Percentiles rank a stretch among this genome's conserved stretches.
These are phyloP conservation scores for Suillus bovinus DNA, from an alignment of 768 basidiomycete genomes.

Conservation along the genomic window DNA sequence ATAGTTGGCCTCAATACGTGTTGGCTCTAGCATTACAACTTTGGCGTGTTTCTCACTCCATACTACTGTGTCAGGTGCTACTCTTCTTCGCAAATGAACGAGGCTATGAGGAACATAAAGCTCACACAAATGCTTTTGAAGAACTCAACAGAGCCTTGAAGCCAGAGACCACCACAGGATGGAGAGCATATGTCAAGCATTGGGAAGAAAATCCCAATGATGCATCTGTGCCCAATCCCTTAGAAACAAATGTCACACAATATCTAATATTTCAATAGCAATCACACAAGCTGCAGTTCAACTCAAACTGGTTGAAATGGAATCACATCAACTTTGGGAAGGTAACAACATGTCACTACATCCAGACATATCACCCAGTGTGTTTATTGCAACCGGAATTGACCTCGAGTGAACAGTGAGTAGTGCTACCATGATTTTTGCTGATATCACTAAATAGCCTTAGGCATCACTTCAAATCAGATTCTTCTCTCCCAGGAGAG, in stretches of 20 bases:
- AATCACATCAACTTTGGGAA: neutral
- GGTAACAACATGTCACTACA: neutral
- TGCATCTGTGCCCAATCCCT: neutral
- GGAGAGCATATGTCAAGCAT: neutral
- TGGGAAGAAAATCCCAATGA: neutral
- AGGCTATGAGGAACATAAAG: neutral
- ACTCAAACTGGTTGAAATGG: neutral
- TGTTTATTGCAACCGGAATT: neutral
- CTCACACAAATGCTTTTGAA: neutral
- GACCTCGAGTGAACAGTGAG: neutral
- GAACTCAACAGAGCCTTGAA: neutral
- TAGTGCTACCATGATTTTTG: neutral
- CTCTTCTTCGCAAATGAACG: constrained; percentile 2
- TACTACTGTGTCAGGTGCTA: constrained; percentile 4
- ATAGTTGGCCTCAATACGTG: constrained; percentile 8
- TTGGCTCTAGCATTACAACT: neutral
- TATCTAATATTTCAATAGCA: neutral
- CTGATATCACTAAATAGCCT: neutral
- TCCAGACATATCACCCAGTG: neutral
- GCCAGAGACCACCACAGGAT: neutral
- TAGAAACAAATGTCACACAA: neutral
- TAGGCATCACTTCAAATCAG: neutral
- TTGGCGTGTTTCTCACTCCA: neutral
- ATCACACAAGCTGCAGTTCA: neutral
- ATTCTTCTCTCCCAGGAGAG: constrained; percentile 8